Base-by-base conservation (phyloP, 441 rosid species). In the Pelargonium australe region DNA sequence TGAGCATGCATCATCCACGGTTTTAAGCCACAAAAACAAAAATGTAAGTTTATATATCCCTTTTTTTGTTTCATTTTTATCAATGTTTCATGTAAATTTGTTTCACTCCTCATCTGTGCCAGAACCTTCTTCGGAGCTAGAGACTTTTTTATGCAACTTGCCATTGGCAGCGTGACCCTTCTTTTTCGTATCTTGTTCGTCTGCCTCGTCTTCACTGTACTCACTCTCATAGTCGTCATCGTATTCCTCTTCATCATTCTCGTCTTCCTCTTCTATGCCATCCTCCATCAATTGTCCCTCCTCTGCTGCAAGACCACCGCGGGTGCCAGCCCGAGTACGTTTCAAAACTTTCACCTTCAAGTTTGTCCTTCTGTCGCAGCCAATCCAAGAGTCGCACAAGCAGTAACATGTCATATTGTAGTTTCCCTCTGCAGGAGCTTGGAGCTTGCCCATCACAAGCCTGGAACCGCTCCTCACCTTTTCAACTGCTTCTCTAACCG, bases 201-300 rank as follows among this genome's bases (percentile, higher is more conserved):
- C 96, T 23, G 83, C 91, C 80, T 94, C 98, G 20, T 94, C 97
- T 77, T 91, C 97, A 47, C 97, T 89, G 78, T 91, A 91, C 74
- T 91, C 97, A 44, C 97, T 91, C 82, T 91, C 98, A 28, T 91
- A 91, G 81, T 94, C 97, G 17, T 86, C 76, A 9, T 86, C 97
- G 13, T 85, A 88, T 17, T 87, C 93, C 82, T 90, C 98, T 70
- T 94, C 96, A 44, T 89, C 93, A 14, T 74, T 79, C 85, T 89
- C 96, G 76, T 91, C 98, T 79, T 91, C 98, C 82, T 94, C 96
- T 73, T 94, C 98, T 51, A 82, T 68, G 57, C 96, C 98, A 49
- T 94, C 97, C 75, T 91, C 98, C 70, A 84, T 78, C 47, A 81
- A 40, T 2, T 82, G 81, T 67, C 94, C 92, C 79, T 94, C 97